phyloP scores from a whole-genome alignment of 2,329 filamentous ascomycete species.

The Corynespora cassiicola region DNA sequence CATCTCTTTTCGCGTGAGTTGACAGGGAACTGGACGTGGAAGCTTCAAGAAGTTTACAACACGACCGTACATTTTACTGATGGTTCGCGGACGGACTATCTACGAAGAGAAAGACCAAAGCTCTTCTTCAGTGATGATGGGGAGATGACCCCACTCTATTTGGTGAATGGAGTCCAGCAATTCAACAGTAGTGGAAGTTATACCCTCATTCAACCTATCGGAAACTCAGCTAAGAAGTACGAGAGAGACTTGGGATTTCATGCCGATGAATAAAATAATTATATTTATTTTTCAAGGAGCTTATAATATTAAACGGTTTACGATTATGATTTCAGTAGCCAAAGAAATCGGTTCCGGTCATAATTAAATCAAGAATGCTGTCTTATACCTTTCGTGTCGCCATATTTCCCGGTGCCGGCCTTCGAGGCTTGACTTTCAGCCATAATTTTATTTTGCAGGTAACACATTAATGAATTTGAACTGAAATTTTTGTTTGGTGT shows the following conservation, averaged over 20 bases:
- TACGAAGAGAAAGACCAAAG: slow-evolving; percentile 57
- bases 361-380: no score
- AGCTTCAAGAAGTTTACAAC: slow-evolving; percentile 35
- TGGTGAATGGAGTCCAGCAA: slow-evolving; percentile 57
- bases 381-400: no score
- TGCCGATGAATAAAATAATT: no score
- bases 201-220: slow-evolving; percentile 51
- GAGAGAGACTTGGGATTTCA: slow-evolving; percentile 20
- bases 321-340: no score
- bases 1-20: slow-evolving; percentile 40
- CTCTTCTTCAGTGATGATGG: slow-evolving; percentile 57
- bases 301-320: no score
- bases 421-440: no score
- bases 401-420: no score
- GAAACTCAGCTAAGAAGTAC: slow-evolving; percentile 13
- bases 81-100: slow-evolving; percentile 47
- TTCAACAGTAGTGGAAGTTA: slow-evolving; percentile 43
- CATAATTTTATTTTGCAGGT: no score
- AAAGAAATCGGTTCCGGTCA: no score
- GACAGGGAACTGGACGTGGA: slow-evolving; percentile 40
- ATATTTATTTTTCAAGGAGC: no score
- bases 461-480: no score
- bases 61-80: slow-evolving; percentile 47
- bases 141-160: slow-evolving; percentile 54
- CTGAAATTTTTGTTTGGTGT: no score